Conservation (phyloP, 306 rosid species). For the Cucurbita maxima region DNA sequence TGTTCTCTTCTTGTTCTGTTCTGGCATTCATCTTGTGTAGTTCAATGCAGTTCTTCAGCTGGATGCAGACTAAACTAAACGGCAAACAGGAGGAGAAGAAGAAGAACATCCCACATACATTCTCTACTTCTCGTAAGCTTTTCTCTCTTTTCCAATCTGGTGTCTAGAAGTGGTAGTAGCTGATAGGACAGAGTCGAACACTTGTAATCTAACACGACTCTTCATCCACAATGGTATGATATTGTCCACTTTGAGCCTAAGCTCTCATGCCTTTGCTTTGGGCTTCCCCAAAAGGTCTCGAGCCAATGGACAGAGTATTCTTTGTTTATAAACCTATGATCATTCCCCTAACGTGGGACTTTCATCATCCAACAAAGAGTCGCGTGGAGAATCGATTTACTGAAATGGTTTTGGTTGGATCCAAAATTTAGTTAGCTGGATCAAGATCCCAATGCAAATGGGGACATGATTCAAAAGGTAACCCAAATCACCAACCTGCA, state of each 20-base stretch:
- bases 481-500: neutral
- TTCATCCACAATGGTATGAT: too few relatives aligned
- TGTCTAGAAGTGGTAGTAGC: too few relatives aligned
- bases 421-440: slow-evolving; percentile 3
- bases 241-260: too few relatives aligned
- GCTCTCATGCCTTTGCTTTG: too few relatives aligned
- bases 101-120: slow-evolving; percentile 33
- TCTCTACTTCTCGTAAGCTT: slow-evolving; percentile 37
- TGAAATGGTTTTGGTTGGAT: slow-evolving; percentile 6
- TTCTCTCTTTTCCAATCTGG: neutral
- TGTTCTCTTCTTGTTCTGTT: neutral
- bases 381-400: neutral
- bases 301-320: too few relatives aligned
- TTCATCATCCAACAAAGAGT: neutral
- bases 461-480: slow-evolving; percentile 6
- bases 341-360: too few relatives aligned
- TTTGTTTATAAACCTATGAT: too few relatives aligned
- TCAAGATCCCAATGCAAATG: slow-evolving; percentile 4
- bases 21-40: neutral
- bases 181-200: neutral
- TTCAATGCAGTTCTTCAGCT: slow-evolving; percentile 57
- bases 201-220: neutral
- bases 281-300: too few relatives aligned
- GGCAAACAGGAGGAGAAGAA: slow-evolving; percentile 56
- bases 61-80: slow-evolving; percentile 80